Evolutionary conservation across 2,329 filamentous ascomycete genomes (phyloP), one percentile per base, ranked within the genome.

Genomic region (Myriosclerotinia curreyana): DNA sequence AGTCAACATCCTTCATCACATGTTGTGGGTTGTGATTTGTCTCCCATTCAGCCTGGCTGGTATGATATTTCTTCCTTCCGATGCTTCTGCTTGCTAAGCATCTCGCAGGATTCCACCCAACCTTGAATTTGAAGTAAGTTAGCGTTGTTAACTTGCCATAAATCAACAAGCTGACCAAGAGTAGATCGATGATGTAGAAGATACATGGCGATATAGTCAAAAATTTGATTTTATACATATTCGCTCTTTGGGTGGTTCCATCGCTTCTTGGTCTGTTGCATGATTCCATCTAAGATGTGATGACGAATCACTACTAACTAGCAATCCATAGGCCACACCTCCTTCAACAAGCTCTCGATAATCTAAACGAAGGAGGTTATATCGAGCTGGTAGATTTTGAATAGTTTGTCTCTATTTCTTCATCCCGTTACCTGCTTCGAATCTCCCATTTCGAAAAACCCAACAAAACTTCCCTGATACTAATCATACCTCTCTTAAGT

Each of bases 221-320:
- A 40, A 40, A 31, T 64, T 64, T 28, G 62, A 64, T 25, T 64
- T 60, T 15, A 60, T 64, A 46, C 62, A 64, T 31, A 56, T 56
- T 22, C 62, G 62, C 44, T 69, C 69, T 17, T 25, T 61, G 20
- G 59, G 46, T 25, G 59, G 34, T 74, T 75, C 66, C 50, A 64
- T 38, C 78, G 71, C 59, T 76, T 79, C 62, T 77, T 79, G 60
- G 70, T 73, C 1, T 74, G 78, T 75, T 22, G n/a, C 44, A 59
- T 12, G 14, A 48, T 5, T 17, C 6, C 5, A 25, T 36, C 5
- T 9, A 22, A 9, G 28, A 34, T 15, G 14, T 2, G 20, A 59
- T 48, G n/a, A 48, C 36, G 1, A 5, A 25, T 48, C 1, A 38
- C 20, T 28, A 22, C 22, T 53, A 15, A 53, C 6, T 20, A 2